Evolutionary conservation across 1,139 yeast genomes (phyloP).

Genomic region (Scheffersomyces stambukii): DNA sequence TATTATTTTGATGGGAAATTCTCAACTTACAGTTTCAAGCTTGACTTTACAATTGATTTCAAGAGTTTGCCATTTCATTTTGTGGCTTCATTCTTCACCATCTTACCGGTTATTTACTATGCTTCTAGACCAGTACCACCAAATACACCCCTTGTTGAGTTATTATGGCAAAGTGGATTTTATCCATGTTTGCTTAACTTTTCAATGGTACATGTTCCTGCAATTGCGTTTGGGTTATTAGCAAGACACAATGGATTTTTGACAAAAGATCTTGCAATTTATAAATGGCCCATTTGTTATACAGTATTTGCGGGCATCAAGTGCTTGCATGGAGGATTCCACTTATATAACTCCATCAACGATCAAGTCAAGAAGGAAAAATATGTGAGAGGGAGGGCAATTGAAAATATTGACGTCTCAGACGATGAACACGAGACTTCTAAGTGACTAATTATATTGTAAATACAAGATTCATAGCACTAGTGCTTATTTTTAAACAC

Average conservation of each 20-base stretch:
- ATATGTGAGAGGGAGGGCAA: constrained; percentile 58
- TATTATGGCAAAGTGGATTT: constrained; percentile 10
- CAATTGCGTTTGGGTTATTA: constrained; percentile 6
- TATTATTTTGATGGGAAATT: constrained; percentile 1
- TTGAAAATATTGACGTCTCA: constrained; percentile 45
- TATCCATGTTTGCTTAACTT: constrained; percentile 11
- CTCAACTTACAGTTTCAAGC: constrained; percentile 1
- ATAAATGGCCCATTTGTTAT: constrained; percentile 12
- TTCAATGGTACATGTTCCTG: constrained; percentile 14
- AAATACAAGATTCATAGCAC: too few species aligned
- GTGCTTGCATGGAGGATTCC: constrained; percentile 7
- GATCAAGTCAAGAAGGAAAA: constrained; percentile 55
- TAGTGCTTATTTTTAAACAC: too few species aligned
- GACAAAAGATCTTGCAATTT: constrained; percentile 3
- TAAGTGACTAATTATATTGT: too few species aligned
- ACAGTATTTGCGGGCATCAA: constrained; percentile 12
- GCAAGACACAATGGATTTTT: constrained; percentile 5
- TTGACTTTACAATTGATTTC: constrained; percentile 3
- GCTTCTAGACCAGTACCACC: constrained; percentile 3
- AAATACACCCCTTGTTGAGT: too few species aligned
- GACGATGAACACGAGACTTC: too few species aligned
- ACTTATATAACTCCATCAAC: constrained; percentile 21
- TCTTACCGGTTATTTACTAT: constrained; percentile 14
- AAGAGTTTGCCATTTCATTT: constrained; percentile 15
- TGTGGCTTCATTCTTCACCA: constrained; percentile 21